Conservation (phyloP, 805 yeast genomes). For the Saccharomyces mikatae region DNA sequence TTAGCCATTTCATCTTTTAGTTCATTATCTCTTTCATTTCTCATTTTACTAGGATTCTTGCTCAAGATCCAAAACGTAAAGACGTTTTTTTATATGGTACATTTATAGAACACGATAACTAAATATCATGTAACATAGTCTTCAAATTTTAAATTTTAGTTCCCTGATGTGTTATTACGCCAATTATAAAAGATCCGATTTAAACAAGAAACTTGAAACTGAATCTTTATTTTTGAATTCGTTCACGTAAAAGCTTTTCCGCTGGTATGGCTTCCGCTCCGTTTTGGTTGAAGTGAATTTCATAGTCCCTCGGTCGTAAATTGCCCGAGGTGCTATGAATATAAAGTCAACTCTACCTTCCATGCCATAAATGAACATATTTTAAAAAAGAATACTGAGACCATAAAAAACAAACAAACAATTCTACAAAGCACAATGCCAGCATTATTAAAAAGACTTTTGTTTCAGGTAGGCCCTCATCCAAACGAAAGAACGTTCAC, state of each 20-base stretch:
- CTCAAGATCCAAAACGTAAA: background rate
- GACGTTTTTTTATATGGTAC: background rate
- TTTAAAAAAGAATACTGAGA: background rate
- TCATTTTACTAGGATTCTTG: background rate
- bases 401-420: background rate
- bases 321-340: background rate
- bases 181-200: background rate
- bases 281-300: background rate
- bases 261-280: background rate
- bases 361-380: background rate
- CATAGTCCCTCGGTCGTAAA: background rate
- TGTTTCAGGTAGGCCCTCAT: slow-evolving; percentile 23
- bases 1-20: background rate
- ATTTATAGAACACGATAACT: background rate
- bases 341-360: background rate
- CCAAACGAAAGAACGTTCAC: slow-evolving; percentile 28
- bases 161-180: background rate
- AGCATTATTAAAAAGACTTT: slow-evolving; percentile 25
- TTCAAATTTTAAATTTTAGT: background rate
- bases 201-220: background rate
- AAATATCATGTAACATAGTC: background rate
- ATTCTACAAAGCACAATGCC: slow-evolving; percentile 17
- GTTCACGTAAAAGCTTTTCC: background rate
- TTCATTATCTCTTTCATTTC: background rate
- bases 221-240: background rate